phyloP scores from a whole-genome alignment of 2,329 filamentous ascomycete species.

The Macrophomina tecta region DNA sequence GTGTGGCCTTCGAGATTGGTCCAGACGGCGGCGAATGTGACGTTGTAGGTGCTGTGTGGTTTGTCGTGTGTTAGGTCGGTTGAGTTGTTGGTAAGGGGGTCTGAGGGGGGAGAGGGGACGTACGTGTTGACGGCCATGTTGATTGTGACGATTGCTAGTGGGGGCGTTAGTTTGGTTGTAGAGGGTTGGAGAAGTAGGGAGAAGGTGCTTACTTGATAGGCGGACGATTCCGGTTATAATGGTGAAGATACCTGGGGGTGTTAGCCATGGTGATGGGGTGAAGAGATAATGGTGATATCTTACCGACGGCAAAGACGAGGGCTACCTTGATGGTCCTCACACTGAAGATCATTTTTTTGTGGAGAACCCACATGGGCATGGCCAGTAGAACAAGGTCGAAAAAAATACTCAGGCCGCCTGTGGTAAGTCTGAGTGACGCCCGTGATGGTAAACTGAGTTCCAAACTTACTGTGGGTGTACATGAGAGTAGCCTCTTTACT shows the following conservation, averaged over 20 bases:
- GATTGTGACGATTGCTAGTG: constrained; percentile 36
- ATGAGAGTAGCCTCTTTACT: constrained; percentile 40
- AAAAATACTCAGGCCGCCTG: constrained; percentile 34
- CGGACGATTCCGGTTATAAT: constrained; percentile 48
- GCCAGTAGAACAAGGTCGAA: constrained; percentile 41
- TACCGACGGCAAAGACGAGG: constrained; percentile 44
- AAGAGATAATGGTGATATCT: background rate
- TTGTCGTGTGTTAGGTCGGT: no score
- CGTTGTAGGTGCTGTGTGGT: constrained; percentile 41
- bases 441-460: constrained; percentile 29
- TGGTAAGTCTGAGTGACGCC: background rate
- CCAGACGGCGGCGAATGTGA: constrained; percentile 47
- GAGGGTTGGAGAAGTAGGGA: no score
- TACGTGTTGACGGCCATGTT: constrained; percentile 36
- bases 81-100: no score
- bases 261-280: background rate
- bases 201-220: constrained; percentile 35
- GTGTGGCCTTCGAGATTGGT: constrained; percentile 51
- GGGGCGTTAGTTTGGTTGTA: background rate
- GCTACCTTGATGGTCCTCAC: constrained; percentile 43
- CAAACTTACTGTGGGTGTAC: constrained; percentile 36
- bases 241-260: constrained; percentile 40
- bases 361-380: constrained; percentile 42
- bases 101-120: background rate
- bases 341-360: constrained; percentile 45